Conservation (phyloP, 306 rosid species). For the Rosa persica region DNA sequence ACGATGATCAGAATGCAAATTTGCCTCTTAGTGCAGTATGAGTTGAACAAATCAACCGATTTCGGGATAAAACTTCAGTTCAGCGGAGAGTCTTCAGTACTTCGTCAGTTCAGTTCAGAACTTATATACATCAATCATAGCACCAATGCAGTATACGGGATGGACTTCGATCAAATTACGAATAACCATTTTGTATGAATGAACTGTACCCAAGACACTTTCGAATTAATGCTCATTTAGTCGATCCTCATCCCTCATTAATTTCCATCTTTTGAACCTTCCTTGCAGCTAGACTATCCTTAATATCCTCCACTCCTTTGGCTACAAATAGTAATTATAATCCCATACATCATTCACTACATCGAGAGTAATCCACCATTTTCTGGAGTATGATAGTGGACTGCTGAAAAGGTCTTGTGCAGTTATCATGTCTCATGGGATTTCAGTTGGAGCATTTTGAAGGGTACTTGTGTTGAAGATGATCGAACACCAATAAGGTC, state of each 20-base stretch:
- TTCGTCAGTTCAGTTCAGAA: too few species aligned
- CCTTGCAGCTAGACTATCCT: slow-evolving; percentile 63
- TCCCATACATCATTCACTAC: neutral
- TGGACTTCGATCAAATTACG: too few species aligned
- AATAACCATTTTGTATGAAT: neutral
- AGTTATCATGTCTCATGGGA: neutral
- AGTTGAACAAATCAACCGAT: too few species aligned
- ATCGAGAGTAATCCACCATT: slow-evolving; percentile 7
- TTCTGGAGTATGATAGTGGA: neutral
- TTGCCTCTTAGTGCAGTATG: neutral
- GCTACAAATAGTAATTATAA: slow-evolving; percentile 28
- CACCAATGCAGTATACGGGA: too few species aligned
- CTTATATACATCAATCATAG: too few species aligned
- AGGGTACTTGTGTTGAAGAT: neutral
- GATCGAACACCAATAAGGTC: slow-evolving; percentile 13
- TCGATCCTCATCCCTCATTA: slow-evolving; percentile 58
- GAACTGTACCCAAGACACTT: slow-evolving; percentile 54
- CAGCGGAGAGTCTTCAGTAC: too few species aligned
- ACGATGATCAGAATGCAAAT: neutral
- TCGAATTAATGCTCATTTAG: slow-evolving; percentile 80
- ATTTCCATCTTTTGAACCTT: slow-evolving; percentile 79
- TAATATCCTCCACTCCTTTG: slow-evolving; percentile 47
- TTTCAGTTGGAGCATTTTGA: slow-evolving; percentile 4
- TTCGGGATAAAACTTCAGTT: too few species aligned
- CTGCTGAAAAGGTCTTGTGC: neutral